Percentiles rank a stretch among this genome's conserved stretches.
Conservation (phyloP, 768 basidiomycete species). For the Russula compacta region DNA sequence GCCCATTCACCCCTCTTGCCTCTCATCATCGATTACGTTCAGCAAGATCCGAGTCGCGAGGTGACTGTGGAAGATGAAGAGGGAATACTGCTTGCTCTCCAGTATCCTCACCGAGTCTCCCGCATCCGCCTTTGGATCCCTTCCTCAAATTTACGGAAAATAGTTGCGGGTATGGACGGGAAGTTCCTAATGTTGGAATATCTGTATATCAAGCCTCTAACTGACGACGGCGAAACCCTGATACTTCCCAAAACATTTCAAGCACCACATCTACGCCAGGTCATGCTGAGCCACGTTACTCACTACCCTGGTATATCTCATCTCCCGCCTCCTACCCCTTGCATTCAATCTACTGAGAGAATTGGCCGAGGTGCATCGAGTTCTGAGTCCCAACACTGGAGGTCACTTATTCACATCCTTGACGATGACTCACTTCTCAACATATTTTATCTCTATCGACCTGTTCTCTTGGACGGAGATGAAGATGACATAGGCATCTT, state of each 20-base stretch:
- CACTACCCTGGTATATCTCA: no score
- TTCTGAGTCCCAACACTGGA: no score
- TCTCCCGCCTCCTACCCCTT: no score
- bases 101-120: neutral
- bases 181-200: neutral
- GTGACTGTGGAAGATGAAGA: neutral
- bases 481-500: no score
- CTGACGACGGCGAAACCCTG: neutral
- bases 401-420: no score
- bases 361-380: no score
- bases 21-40: neutral
- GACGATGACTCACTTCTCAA: no score
- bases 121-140: neutral
- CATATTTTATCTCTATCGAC: no score
- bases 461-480: no score
- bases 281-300: no score
- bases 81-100: neutral
- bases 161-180: neutral
- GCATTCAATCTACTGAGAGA: no score
- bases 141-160: neutral
- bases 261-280: neutral
- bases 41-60: neutral
- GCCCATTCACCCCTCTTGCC: neutral
- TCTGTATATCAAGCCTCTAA: neutral
- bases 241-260: neutral